Conservation (phyloP, 192 early-diverging fungal species). For the Podila epigama region DNA sequence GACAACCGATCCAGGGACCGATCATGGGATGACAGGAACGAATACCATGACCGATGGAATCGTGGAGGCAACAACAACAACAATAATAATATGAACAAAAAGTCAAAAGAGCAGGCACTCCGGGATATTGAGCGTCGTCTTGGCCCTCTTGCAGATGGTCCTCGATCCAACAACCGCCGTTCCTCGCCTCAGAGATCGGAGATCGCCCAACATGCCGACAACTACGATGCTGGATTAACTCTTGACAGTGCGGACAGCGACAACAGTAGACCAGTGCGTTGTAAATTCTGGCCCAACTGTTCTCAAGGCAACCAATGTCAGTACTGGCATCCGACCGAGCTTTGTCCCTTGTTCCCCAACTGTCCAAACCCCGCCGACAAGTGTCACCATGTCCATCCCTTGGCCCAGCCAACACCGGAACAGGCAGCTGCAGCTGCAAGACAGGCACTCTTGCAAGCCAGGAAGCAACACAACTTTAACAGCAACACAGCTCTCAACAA, state of each 20-base stretch:
- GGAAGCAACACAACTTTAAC: slow-evolving; percentile 10
- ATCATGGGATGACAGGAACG: background rate
- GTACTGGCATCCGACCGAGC: slow-evolving; percentile 51
- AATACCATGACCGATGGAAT: background rate
- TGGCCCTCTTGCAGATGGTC: background rate
- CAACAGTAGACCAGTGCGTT: slow-evolving; percentile 7
- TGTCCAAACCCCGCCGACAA: slow-evolving; percentile 47
- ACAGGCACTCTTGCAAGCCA: slow-evolving; percentile 40
- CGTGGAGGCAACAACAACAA: background rate
- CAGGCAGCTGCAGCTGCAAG: slow-evolving; percentile 34
- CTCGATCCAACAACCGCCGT: background rate
- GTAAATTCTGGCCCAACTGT: slow-evolving; percentile 55
- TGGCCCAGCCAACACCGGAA: slow-evolving; percentile 39
- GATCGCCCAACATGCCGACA: background rate
- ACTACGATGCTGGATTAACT: too few relatives aligned
- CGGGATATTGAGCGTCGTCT: slow-evolving; percentile 3
- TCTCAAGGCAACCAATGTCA: slow-evolving; percentile 35
- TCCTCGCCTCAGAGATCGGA: background rate
- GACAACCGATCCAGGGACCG: background rate
- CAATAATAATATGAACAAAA: too few relatives aligned
- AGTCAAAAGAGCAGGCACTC: background rate
- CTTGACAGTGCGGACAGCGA: too few relatives aligned
- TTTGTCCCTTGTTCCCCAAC: slow-evolving; percentile 46
- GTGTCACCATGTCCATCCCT: slow-evolving; percentile 50
- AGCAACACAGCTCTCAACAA: background rate